Conservation (phyloP, 805 yeast species). For the Starmerella bombi region DNA sequence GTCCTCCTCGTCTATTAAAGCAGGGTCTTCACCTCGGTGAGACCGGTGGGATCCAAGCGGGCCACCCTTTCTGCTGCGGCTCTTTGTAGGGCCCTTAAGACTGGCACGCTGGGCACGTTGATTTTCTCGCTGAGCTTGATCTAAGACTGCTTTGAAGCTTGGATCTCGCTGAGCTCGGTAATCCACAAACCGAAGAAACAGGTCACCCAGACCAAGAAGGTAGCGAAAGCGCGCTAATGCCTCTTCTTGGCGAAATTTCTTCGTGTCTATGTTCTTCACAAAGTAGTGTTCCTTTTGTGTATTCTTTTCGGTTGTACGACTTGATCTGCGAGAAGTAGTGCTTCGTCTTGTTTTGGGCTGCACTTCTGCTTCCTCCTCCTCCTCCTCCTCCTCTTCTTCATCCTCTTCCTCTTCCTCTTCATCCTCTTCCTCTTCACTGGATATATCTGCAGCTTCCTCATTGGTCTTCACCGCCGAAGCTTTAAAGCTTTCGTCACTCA, state of each 20-base stretch:
- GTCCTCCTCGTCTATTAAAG: constrained; percentile 32
- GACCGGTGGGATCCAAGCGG: not conserved
- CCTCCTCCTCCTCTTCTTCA: constrained; percentile 1
- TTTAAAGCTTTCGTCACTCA: too few relatives aligned
- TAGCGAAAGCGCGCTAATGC: constrained; percentile 70
- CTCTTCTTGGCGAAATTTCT: constrained; percentile 28
- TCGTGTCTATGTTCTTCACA: constrained; percentile 8
- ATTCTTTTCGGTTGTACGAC: not conserved
- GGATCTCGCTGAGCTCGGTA: constrained; percentile 65
- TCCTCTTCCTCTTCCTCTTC: not conserved
- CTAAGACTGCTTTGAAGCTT: constrained; percentile 32
- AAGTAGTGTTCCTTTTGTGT: constrained; percentile 11
- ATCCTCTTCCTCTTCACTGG: not conserved
- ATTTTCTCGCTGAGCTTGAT: constrained; percentile 23
- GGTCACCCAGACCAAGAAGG: constrained; percentile 62
- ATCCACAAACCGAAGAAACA: constrained; percentile 78
- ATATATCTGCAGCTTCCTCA: not conserved
- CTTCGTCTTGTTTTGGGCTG: not conserved
- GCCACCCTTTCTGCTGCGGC: constrained; percentile 17
- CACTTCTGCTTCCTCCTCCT: not conserved
- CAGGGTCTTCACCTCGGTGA: not conserved
- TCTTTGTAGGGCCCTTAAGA: constrained; percentile 32
- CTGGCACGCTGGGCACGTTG: constrained; percentile 13
- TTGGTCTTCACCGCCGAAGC: not conserved
- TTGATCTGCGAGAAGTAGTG: not conserved